Conservation (phyloP, 768 basidiomycete species). For the Sarcomyxa edulis region DNA sequence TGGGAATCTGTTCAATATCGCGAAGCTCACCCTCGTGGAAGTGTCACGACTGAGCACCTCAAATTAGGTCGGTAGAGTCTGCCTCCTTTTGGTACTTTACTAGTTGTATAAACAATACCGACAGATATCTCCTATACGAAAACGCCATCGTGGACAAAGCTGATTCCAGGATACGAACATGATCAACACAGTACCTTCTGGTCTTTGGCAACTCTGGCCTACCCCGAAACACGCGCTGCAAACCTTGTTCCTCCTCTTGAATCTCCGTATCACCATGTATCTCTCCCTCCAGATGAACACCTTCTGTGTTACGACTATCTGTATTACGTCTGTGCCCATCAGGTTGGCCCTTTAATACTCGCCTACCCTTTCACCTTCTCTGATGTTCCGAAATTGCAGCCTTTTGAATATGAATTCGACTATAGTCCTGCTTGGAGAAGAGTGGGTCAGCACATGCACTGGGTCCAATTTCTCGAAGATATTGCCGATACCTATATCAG, state of each 20-base stretch:
- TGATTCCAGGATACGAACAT: conserved; percentile 37
- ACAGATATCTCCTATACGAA: conserved; percentile 50
- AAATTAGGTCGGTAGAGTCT: conserved; percentile 34
- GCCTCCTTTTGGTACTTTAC: no score
- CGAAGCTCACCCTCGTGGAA: conserved; percentile 33
- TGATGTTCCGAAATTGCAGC: conserved; percentile 31
- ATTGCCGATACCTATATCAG: conserved; percentile 43
- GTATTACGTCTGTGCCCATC: conserved; percentile 42
- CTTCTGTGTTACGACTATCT: conserved; percentile 48
- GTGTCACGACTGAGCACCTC: conserved; percentile 28
- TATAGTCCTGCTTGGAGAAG: conserved; percentile 56
- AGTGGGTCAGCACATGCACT: conserved; percentile 48
- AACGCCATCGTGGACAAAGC: conserved; percentile 42
- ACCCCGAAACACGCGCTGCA: conserved; percentile 35
- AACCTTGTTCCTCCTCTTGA: conserved; percentile 33
- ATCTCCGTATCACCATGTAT: conserved; percentile 32
- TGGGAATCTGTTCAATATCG: conserved; percentile 42
- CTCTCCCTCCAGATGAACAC: conserved; percentile 47
- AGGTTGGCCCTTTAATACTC: conserved; percentile 24
- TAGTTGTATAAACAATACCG: not conserved
- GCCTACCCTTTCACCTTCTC: conserved; percentile 8
- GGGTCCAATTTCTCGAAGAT: conserved; percentile 33
- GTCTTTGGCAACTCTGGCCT: conserved; percentile 40
- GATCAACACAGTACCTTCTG: conserved; percentile 42
- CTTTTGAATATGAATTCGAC: conserved; percentile 50